A percentile compares a stretch with the other conserved stretches of the same genome.
Evolutionary conservation across 2,329 filamentous ascomycete species (phyloP).

Genomic region (Coleophoma cylindrospora): DNA sequence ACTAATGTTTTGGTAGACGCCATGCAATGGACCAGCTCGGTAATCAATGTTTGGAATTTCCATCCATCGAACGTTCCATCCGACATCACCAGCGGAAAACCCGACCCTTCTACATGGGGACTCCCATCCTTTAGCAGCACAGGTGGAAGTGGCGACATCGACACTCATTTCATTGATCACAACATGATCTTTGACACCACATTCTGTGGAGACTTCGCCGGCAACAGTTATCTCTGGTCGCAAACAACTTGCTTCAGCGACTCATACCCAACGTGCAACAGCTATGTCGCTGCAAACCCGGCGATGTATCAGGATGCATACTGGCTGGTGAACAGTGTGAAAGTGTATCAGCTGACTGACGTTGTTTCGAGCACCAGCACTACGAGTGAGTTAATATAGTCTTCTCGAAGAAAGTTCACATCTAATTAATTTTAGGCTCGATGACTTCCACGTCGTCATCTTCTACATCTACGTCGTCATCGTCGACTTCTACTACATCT

Average conservation of each 20-base stretch:
- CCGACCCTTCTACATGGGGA: conserved; percentile 64
- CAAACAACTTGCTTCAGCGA: conserved; percentile 44
- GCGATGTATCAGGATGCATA: conserved; percentile 58
- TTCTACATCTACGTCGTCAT: no score
- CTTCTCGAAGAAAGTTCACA: no score
- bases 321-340: not conserved
- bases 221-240: conserved; percentile 29
- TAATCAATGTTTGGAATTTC: conserved; percentile 44
- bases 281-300: conserved; percentile 68
- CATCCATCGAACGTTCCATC: conserved; percentile 44
- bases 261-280: conserved; percentile 55
- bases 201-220: conserved; percentile 85
- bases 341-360: not conserved
- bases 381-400: no score
- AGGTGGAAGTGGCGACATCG: conserved; percentile 65
- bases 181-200: conserved; percentile 76
- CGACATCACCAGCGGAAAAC: conserved; percentile 51
- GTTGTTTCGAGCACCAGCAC: no score
- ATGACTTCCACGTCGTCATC: no score
- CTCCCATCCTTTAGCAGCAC: conserved; percentile 49
- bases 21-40: conserved; percentile 46
- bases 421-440: no score
- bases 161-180: conserved; percentile 62
- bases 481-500: no score
- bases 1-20: conserved; percentile 22